Evolutionary conservation across 148 eudicot genomes (phyloP), one percentile per base, ranked within the genome.

Genomic region (Agrostemma githago): DNA sequence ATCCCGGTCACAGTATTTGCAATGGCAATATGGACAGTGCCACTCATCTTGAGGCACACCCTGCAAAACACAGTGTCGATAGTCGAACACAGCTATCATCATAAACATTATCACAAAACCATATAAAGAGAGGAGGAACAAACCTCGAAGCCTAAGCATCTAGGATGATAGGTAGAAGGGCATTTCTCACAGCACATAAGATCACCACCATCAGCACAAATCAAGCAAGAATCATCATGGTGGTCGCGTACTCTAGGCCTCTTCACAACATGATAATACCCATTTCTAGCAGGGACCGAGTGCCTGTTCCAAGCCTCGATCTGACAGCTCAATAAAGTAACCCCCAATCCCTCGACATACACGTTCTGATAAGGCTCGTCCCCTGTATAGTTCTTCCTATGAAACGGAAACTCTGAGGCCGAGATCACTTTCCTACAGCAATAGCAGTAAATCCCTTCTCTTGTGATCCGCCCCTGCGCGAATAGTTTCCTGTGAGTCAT

Each of bases 181-280:
- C 90, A 90, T 0, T 67, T 58, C 0, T 87, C 85, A 43, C 92
- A 90, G 17, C 92, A 90, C 7, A 82, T 77, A 66, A 90, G 73
- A n/a, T 75, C 61, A 56, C 90, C 96, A 4, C 96, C 92, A 84
- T 88, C 88, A 0, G 88, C 90, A 59, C 96, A 90, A n/a, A 90
- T 70, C 15, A 90, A 20, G 68, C 92, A 90, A 53, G 83, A 74
- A 66, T 87, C 96, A 61, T 90, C 96, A 59, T 77, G 73, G 21
- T 39, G 8, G 42, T 89, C 93, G 21, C 5, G 42, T 3, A 67
- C 72, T 11, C 39, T 76, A 15, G 57, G 51, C 51, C 54, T 61
- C 21, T 67, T 43, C 64, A 19, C 58, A 16, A 69, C 69, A 17
- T 72, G 68, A 10, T 77, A 72, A 12, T 79, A 76, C 6, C 70